Evolutionary conservation across 2,329 filamentous ascomycete genomes (phyloP), one percentile per base, ranked within the genome.

Genomic region (Epicoccum nigrum): DNA sequence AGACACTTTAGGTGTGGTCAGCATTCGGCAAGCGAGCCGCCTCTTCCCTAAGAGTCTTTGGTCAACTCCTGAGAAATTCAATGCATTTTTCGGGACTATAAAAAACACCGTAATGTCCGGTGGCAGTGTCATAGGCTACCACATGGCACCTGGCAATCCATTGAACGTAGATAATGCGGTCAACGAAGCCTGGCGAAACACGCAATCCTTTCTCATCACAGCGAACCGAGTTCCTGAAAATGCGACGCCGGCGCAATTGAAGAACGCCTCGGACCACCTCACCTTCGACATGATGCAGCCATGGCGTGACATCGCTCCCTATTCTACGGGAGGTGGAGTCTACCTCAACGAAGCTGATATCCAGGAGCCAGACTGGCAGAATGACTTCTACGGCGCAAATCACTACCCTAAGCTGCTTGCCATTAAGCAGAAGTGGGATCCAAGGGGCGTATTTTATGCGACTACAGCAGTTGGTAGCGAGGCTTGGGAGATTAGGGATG

Each of bases 321-420:
- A 39, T 7, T 59, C 46, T 2, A 54, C 51, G 4, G 57, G 58
- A 19, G 63, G 64, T 8, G 65, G 63, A 1, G 51, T 58, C 2
- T 67, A 70, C 33, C 39, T 63, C 21, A 70, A 70, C 28, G 65
- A 68, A 43, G 65, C 64, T 2, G 58, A 65, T 34, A 49, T 67
- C 8, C 45, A 56, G 15, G 61, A 69, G 44, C 62, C 62, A 1
- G 53, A 62, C 20, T 70, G 64, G 63, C 63, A 69, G 40, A 27
- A 45, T 9, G 57, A 58, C 20, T 69, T 67, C 44, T 70, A 62
- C 38, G 68, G 68, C 9, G 43, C 27, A 1, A 42, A 33, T 13
- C 55, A 70, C 19, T 71, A 72, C 39, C 47, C 48, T 0, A 53
- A 56, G 30, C 42, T 72, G n/a, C 41, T 67, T n/a, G 33, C 43